Evolutionary conservation across 2,329 filamentous ascomycete species (phyloP), one percentile per base, ranked within the genome.

Genomic region (Nectriaceae sp.): DNA sequence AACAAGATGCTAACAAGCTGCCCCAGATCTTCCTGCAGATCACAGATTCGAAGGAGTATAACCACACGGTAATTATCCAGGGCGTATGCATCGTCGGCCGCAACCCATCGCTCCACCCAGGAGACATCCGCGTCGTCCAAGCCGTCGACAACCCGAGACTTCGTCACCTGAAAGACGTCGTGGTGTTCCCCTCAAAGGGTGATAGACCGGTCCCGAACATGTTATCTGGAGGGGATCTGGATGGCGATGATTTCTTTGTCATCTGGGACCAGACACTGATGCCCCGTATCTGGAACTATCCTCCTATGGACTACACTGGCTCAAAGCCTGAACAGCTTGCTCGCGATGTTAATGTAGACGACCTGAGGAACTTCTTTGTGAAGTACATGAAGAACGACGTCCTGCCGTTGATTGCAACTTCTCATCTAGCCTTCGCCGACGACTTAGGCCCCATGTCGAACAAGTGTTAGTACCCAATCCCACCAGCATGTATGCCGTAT

Each of bases 171-270:
- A 85, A 82, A 47, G 86, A 97, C 63, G 89, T 95, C 1, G 86
- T 97, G 1, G 91, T 97, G 0, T 87, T 99, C 41, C 90, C 94
- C 1, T 83, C 89, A 29, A 86, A 75, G 0, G 93, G 93, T 0
- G 90, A 97, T 62, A 79, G 88, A 15, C 90, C 96, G 54, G 73
- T 99, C 19, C 84, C 92, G 1, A 91, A 88, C 61, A 97, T 97
- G 93, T 91, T 94, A 55, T 96, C 94, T 4, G 94, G 94, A 2
- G 94, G 94, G 0, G 94, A 99, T 63, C 78, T 99, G 0, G 94
- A 99, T 63, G 94, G 94, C 0, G 94, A 99, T 61, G 94, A 99
- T 64, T 99, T 91, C 65, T 86, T 97, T 46, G 84, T 97, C 4
- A 87, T 97, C 39, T 99, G 94, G 93, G 92, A 99, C 57, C 66